Conservation (phyloP, 495 filamentous ascomycete genomes). For the Daldinia loculata region DNA sequence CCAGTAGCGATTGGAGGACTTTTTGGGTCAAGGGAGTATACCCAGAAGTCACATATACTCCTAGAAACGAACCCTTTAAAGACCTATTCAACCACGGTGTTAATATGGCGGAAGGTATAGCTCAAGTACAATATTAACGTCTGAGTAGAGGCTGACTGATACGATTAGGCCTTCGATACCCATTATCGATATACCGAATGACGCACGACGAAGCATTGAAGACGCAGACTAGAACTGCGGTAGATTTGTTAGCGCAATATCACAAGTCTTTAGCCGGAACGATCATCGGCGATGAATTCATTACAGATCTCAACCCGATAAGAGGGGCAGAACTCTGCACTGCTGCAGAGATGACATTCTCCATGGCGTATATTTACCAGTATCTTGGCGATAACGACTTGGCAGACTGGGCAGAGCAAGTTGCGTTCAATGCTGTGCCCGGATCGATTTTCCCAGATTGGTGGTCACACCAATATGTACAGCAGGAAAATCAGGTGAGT, state of each 20-base stretch:
- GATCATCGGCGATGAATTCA: conserved; percentile 45
- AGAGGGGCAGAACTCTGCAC: conserved; percentile 50
- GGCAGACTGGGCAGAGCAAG: conserved; percentile 65
- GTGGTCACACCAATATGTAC: conserved; percentile 71
- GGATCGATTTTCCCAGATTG: conserved; percentile 63
- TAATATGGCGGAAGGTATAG: conserved; percentile 45
- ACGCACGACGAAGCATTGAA: conserved; percentile 43
- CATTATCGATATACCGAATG: conserved; percentile 46
- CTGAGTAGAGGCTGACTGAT: conserved; percentile 16
- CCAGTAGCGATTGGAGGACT: conserved; percentile 51
- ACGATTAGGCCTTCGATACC: conserved; percentile 42
- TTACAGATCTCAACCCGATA: conserved; percentile 45
- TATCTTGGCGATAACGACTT: conserved; percentile 60
- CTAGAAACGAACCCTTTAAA: conserved; percentile 32
- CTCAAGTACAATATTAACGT: conserved; percentile 13
- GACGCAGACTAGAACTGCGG: conserved; percentile 44
- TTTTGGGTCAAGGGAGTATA: conserved; percentile 45
- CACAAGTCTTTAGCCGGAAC: conserved; percentile 49
- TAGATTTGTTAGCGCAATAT: conserved; percentile 43
- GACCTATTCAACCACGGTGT: conserved; percentile 45
- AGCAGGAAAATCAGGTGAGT: conserved; percentile 62
- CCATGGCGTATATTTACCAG: conserved; percentile 47
- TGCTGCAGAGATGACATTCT: conserved; percentile 47
- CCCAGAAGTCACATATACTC: conserved; percentile 45
- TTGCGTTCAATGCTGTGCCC: conserved; percentile 69